Evolutionary conservation across 192 early-diverging fungal genomes (phyloP).

Genomic region (Rhizophlyctis rosea): DNA sequence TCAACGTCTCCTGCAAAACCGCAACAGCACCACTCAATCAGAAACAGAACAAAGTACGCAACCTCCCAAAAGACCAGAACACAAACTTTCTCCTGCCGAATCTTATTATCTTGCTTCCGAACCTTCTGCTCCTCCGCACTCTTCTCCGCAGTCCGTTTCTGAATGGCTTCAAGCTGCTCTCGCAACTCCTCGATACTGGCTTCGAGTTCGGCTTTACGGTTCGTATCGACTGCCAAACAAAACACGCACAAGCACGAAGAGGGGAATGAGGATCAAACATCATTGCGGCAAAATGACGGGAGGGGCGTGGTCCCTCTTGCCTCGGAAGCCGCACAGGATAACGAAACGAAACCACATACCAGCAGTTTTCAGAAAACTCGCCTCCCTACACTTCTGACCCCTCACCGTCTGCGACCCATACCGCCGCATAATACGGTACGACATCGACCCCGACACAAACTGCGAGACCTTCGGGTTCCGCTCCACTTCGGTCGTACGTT

Average conservation of each 20-base stretch:
- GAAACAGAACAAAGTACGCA: too few relatives aligned
- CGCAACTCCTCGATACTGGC: too few relatives aligned
- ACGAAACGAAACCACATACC: too few relatives aligned
- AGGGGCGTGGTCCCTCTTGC: too few relatives aligned
- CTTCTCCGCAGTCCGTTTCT: constrained; percentile 33
- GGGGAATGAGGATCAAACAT: not conserved
- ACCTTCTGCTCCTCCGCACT: constrained; percentile 22
- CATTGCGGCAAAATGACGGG: not conserved
- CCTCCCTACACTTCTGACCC: constrained; percentile 3
- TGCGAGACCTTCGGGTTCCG: constrained; percentile 10
- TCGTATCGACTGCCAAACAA: constrained; percentile 38
- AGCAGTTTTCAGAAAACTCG: not conserved
- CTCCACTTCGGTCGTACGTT: constrained; percentile 1
- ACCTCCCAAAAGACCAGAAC: not conserved
- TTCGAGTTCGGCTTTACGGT: constrained; percentile 28
- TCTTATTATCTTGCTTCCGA: constrained; percentile 27
- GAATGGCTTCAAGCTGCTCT: constrained; percentile 19
- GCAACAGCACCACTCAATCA: not conserved
- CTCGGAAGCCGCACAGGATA: too few relatives aligned
- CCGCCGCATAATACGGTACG: constrained; percentile 21
- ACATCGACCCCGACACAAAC: constrained; percentile 22
- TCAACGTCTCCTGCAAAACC: constrained; percentile 21
- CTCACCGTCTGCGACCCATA: constrained; percentile 34
- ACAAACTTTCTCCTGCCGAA: constrained; percentile 43
- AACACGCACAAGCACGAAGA: not conserved